Evolutionary conservation across 306 rosid genomes (phyloP).

Genomic region (Vicia villosa): DNA sequence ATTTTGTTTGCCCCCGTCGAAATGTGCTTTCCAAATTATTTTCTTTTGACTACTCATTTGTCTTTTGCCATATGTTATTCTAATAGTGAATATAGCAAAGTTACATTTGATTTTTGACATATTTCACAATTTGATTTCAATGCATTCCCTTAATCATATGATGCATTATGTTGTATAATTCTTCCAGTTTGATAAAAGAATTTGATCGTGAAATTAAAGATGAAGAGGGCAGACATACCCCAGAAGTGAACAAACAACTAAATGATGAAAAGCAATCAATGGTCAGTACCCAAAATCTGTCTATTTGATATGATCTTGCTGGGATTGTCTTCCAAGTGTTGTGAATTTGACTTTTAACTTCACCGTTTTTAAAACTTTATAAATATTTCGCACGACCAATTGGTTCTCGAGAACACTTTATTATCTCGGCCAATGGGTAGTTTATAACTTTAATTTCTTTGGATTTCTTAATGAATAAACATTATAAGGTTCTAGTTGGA

Average conservation of each 20-base stretch:
- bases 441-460: not conserved
- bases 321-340: conserved; percentile 17
- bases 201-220: conserved; percentile 93
- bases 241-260: conserved; percentile 91
- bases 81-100: conserved; percentile 7
- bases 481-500: conserved; percentile 4
- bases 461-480: not conserved
- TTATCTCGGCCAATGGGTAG: not conserved
- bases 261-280: conserved; percentile 95
- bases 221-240: conserved; percentile 79
- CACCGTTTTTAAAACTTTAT: conserved; percentile 18
- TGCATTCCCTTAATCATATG: conserved; percentile 20
- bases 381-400: not conserved
- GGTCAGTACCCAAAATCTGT: conserved; percentile 54
- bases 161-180: conserved; percentile 28
- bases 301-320: not conserved
- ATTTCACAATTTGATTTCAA: conserved; percentile 18
- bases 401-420: not conserved
- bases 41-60: conserved; percentile 1
- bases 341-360: conserved; percentile 19
- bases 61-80: conserved; percentile 8
- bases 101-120: not conserved
- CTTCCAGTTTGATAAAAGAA: conserved; percentile 84
- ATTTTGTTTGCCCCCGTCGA: conserved; percentile 23
- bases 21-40: conserved; percentile 12